phyloP scores from a whole-genome alignment of 2,329 filamentous ascomycete genomes.

The Ophiostoma piceae region DNA sequence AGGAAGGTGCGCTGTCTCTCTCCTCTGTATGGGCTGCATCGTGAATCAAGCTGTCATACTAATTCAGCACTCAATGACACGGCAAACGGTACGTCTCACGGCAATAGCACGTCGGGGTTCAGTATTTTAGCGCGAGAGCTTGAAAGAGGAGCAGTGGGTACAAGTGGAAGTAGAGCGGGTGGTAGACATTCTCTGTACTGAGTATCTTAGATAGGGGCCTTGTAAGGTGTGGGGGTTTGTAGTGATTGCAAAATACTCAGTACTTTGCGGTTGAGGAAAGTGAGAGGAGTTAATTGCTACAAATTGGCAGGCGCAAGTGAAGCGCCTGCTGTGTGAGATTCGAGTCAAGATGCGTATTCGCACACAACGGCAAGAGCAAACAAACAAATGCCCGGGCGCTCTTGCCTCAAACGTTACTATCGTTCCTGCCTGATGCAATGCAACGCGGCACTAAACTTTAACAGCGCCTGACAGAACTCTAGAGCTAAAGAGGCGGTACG shows the following conservation, averaged over 20 bases:
- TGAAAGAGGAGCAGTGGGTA: neutral
- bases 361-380: neutral
- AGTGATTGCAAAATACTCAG: no score
- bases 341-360: neutral
- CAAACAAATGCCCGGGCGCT: neutral
- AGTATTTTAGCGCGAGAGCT: neutral
- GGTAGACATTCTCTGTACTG: no score
- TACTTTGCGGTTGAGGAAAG: no score
- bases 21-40: neutral
- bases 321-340: neutral
- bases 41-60: neutral
- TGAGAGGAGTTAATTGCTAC: no score
- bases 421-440: neutral
- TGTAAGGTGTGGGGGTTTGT: neutral
- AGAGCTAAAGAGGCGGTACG: no score
- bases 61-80: neutral
- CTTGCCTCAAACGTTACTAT: neutral
- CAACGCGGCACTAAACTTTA: neutral
- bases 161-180: neutral
- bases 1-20: no score
- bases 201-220: neutral
- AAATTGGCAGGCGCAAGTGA: no score
- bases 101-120: neutral
- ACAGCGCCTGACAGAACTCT: no score
- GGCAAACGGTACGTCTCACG: constrained; percentile 10